Evolutionary conservation across 2,329 filamentous ascomycete genomes (phyloP).

Genomic region (Ophiostoma triangulosporum): DNA sequence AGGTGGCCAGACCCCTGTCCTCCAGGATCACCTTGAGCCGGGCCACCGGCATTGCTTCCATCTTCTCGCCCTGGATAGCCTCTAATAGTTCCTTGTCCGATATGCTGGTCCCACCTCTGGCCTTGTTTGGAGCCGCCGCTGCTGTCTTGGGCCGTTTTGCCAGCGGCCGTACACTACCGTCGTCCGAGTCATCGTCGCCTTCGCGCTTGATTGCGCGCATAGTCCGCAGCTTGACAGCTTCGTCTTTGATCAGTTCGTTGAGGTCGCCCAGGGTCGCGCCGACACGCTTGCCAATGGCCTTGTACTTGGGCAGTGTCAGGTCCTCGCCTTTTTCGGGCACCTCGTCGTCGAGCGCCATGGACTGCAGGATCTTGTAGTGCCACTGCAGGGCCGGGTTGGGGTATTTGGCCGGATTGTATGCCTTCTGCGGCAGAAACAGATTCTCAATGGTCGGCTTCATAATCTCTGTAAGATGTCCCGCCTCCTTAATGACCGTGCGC

Average conservation of each 20-base stretch:
- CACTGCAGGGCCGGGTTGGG: constrained; percentile 89
- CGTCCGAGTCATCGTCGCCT: constrained; percentile 31
- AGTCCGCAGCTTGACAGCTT: constrained; percentile 26
- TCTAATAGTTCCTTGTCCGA: constrained; percentile 29
- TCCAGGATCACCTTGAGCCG: constrained; percentile 37
- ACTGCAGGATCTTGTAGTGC: constrained; percentile 92
- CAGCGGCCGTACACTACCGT: constrained; percentile 20
- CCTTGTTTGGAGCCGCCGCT: constrained; percentile 24
- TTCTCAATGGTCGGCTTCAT: constrained; percentile 79
- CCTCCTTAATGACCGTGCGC: constrained; percentile 36
- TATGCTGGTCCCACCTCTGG: constrained; percentile 9
- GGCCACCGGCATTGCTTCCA: constrained; percentile 41
- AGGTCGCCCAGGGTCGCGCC: constrained; percentile 69
- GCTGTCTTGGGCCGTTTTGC: constrained; percentile 39
- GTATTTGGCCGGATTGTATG: constrained; percentile 76
- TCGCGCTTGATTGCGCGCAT: constrained; percentile 38
- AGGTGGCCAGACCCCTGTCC: constrained; percentile 32
- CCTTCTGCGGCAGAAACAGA: constrained; percentile 71
- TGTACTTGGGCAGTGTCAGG: constrained; percentile 70
- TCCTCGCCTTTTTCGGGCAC: constrained; percentile 62
- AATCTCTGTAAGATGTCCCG: constrained; percentile 59
- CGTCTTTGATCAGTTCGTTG: constrained; percentile 52
- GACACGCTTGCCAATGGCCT: constrained; percentile 78
- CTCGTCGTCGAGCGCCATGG: constrained; percentile 82
- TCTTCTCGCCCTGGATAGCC: constrained; percentile 30